phyloP scores from a whole-genome alignment of 2,329 filamentous ascomycete genomes.

The Aspergillus pseudoviridinutans region DNA sequence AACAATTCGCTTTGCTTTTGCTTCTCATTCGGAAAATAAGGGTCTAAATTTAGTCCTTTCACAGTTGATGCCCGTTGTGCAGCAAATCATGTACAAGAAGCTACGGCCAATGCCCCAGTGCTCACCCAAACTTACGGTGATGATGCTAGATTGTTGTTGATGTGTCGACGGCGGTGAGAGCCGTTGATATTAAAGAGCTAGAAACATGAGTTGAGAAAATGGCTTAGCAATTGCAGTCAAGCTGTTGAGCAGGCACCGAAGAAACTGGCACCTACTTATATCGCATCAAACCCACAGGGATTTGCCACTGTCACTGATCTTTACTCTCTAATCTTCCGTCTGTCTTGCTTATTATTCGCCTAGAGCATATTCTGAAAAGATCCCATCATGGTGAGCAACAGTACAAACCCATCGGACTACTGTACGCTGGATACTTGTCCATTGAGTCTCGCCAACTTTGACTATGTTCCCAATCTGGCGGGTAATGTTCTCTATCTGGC shows the following conservation, averaged over 20 bases:
- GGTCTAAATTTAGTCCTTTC: neutral
- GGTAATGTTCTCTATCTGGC: slow-evolving; percentile 52
- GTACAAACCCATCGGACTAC: neutral
- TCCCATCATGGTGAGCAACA: neutral
- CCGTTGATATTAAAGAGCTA: neutral
- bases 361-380: neutral
- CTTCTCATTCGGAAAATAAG: neutral
- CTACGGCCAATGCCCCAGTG: neutral
- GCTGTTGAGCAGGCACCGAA: neutral
- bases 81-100: neutral
- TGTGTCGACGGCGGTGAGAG: neutral
- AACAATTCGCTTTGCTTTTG: neutral
- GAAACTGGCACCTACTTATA: neutral
- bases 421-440: slow-evolving; percentile 37
- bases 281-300: neutral
- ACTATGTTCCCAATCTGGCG: slow-evolving; percentile 51
- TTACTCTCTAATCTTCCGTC: neutral
- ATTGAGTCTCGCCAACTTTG: slow-evolving; percentile 41
- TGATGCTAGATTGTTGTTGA: neutral
- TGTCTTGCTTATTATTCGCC: neutral
- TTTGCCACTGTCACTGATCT: neutral
- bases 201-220: neutral
- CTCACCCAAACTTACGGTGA: neutral
- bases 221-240: neutral
- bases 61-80: neutral